Evolutionary conservation across 345 rosid species (phyloP), one percentile per base, ranked within the genome.

Genomic region (Citropsis articulata): DNA sequence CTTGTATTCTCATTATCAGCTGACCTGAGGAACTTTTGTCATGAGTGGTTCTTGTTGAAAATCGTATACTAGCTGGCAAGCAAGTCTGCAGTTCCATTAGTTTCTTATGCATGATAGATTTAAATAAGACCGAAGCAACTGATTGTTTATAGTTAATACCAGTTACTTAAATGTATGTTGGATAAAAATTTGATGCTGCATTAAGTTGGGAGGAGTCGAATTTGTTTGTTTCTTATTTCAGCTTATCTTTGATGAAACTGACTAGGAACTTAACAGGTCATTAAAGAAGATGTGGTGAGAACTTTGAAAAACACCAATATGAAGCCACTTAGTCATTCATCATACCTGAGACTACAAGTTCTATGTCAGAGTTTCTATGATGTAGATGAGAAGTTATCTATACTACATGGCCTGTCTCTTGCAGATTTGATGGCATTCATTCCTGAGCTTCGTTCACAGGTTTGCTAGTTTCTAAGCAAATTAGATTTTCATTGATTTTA

Each of bases 241-340:
- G 21, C 7, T 42, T 78, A 30, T 74, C 59, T 74, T 59, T 80
- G 30, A 60, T 60, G 65, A 63, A 79, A 53, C 45, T 70, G 33
- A 68, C 55, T 16, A 36, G 75, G 73, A 77, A 79, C 76, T 65
- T 78, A 57, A 82, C 88, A 96, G 99, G 94, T 90, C 69, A 94
- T 94, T 77, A 96, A 92, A 87, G 99, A 96, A 89, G 82, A 90
- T 68, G 75, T 89, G 84, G 97, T 90, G 88, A 89, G 98, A 85
- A 81, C 84, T 71, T 76, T 92, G 71, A 96, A 87, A 84, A 96
- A 96, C 77, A 83, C 86, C 72, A 96, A 96, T 81, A 89, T 96
- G 93, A 96, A 91, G 85, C 97, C 99, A 57, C 86, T 94, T 74
- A 89, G 81, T 83, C 99, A 94, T 87, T 94, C 99, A 62, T 80